Percentiles rank a stretch among this genome's conserved stretches.
Evolutionary conservation across 129 eudicot species (phyloP).

Genomic region (Solidago caesia): DNA sequence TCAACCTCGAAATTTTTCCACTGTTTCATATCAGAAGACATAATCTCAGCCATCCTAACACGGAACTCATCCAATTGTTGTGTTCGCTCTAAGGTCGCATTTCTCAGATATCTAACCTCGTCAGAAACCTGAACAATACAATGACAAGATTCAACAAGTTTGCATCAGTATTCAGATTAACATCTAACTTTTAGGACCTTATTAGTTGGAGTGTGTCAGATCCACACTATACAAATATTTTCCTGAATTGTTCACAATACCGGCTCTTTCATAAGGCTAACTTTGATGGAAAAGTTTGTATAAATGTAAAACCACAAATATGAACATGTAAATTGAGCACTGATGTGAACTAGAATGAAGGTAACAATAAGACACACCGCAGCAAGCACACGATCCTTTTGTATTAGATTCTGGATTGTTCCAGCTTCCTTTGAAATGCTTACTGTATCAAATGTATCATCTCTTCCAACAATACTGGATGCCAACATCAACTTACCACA

Average conservation of each 20-base stretch:
- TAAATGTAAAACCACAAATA: constrained; percentile 3
- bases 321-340: background rate
- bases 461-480: constrained; percentile 58
- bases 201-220: background rate
- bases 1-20: constrained; percentile 64
- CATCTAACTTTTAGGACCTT: background rate
- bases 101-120: constrained; percentile 66
- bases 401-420: constrained; percentile 78
- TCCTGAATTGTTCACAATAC: background rate
- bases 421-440: constrained; percentile 54
- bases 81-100: constrained; percentile 49
- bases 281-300: background rate
- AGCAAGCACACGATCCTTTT: constrained; percentile 76
- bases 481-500: constrained; percentile 85
- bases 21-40: constrained; percentile 47
- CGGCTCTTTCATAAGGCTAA: background rate
- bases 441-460: constrained; percentile 58
- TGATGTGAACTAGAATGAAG: constrained; percentile 16
- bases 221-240: background rate
- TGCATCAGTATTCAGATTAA: constrained; percentile 7
- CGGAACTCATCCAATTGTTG: constrained; percentile 63
- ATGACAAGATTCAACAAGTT: constrained; percentile 16
- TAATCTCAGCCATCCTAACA: constrained; percentile 61
- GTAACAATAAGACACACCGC: constrained; percentile 58
- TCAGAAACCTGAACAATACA: constrained; percentile 58